Conservation (phyloP, 139 green algal genomes). For the Chlorella sp. region DNA sequence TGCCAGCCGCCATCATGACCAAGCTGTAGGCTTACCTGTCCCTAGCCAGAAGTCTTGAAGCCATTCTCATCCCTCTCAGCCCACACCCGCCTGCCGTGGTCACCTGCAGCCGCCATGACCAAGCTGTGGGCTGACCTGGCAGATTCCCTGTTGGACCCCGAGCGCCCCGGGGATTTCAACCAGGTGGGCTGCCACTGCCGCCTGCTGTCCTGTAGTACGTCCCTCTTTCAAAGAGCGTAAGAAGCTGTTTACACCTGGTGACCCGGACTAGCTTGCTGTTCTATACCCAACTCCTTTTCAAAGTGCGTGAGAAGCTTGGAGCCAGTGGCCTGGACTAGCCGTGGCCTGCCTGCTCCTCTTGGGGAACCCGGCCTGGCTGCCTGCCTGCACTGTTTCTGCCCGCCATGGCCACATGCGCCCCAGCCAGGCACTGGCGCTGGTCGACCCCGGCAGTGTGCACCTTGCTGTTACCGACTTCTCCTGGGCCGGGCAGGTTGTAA, state of each 20-base stretch:
- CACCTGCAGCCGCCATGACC: conserved; percentile 7
- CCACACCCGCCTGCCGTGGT: neutral
- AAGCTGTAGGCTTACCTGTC: too few relatives aligned
- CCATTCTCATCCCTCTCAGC: neutral
- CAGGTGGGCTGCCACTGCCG: conserved; percentile 64
- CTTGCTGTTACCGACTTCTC: too few relatives aligned
- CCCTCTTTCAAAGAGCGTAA: neutral
- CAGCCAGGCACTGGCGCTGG: too few relatives aligned
- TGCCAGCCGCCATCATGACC: too few relatives aligned
- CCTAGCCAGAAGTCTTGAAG: too few relatives aligned
- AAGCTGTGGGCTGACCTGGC: conserved; percentile 63
- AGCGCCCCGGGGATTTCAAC: conserved; percentile 92
- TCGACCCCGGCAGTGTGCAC: too few relatives aligned
- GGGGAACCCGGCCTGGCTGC: too few relatives aligned
- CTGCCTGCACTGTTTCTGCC: neutral
- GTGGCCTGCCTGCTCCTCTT: neutral
- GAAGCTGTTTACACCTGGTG: too few relatives aligned
- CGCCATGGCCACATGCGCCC: neutral
- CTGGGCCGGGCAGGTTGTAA: too few relatives aligned
- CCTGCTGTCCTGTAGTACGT: neutral
- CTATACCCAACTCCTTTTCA: too few relatives aligned
- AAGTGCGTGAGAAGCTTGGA: too few relatives aligned
- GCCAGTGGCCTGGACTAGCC: neutral
- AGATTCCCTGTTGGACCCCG: conserved; percentile 66
- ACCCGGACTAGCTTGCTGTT: neutral